phyloP scores from a whole-genome alignment of 176 grass and related monocot species.

The Musa troglodytarum region DNA sequence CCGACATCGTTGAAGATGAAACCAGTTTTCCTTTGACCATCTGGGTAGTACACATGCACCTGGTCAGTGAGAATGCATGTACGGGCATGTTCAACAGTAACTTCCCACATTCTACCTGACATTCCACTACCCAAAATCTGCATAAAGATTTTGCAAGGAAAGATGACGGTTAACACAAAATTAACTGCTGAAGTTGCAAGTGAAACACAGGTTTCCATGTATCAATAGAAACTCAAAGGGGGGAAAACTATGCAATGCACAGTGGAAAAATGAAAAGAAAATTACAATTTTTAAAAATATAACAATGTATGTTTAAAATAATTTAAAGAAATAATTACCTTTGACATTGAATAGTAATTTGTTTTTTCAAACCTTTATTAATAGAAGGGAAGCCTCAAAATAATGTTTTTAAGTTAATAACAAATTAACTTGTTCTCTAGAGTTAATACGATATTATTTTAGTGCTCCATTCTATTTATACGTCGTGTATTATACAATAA shows the following conservation, averaged over 20 bases:
- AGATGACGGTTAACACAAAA: constrained; percentile 19
- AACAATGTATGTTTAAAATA: neutral
- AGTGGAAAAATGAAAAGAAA: too few relatives aligned
- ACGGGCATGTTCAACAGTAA: constrained; percentile 59
- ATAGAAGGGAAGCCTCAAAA: too few relatives aligned
- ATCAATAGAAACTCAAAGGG: too few relatives aligned
- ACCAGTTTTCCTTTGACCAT: constrained; percentile 39
- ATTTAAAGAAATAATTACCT: neutral
- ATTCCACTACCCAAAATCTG: constrained; percentile 91
- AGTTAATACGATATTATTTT: too few relatives aligned
- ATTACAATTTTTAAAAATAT: neutral
- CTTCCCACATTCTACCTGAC: constrained; percentile 91
- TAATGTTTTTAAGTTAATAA: too few relatives aligned
- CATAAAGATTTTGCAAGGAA: constrained; percentile 25
- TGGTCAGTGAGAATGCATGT: constrained; percentile 51
- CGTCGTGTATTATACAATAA: too few relatives aligned
- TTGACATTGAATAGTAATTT: too few relatives aligned
- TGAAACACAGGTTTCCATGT: too few relatives aligned
- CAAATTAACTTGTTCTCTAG: too few relatives aligned
- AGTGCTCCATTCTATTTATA: too few relatives aligned
- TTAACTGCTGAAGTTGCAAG: neutral
- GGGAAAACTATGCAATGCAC: too few relatives aligned
- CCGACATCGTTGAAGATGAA: constrained; percentile 73
- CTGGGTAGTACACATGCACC: constrained; percentile 52
- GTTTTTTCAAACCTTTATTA: too few relatives aligned